These are phyloP conservation scores for Lycium ferocissimum DNA, from an alignment of 257 asterid genomes.

Conservation along the genomic window DNA sequence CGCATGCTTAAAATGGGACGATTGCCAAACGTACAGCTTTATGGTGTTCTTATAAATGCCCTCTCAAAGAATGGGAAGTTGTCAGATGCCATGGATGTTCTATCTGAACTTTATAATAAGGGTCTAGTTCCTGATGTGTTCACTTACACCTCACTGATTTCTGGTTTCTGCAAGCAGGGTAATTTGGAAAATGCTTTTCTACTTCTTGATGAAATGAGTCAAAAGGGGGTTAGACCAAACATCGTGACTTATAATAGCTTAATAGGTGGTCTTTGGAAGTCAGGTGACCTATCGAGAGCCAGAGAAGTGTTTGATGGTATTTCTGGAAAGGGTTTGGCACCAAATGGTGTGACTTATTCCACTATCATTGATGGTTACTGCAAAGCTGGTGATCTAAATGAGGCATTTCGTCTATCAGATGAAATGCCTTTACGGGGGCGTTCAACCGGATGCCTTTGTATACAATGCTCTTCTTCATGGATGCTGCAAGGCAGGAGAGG, in stretches of 20 bases:
- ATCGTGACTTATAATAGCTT: conserved; percentile 83
- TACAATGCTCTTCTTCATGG: conserved; percentile 77
- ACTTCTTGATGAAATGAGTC: conserved; percentile 70
- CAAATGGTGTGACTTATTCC: conserved; percentile 75
- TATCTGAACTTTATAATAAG: conserved; percentile 61
- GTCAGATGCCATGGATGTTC: conserved; percentile 69
- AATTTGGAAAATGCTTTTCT: conserved; percentile 66
- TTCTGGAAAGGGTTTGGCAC: conserved; percentile 57
- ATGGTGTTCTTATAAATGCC: conserved; percentile 70
- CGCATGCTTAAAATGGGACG: conserved; percentile 54
- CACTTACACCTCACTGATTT: conserved; percentile 74
- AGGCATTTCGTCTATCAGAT: conserved; percentile 65
- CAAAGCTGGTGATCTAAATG: conserved; percentile 63
- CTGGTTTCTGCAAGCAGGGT: conserved; percentile 79
- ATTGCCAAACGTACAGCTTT: conserved; percentile 68
- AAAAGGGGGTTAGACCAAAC: conserved; percentile 68
- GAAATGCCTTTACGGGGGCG: conserved; percentile 63
- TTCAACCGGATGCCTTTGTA: conserved; percentile 69
- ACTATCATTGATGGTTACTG: conserved; percentile 81
- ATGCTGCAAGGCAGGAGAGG: conserved; percentile 75
- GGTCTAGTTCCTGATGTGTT: conserved; percentile 75
- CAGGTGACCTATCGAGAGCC: conserved; percentile 66
- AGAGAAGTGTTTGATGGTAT: conserved; percentile 67
- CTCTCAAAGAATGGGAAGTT: conserved; percentile 69
- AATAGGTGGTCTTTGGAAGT: conserved; percentile 73